Percentiles rank a stretch among this genome's conserved stretches.
Evolutionary conservation across 1,284 basidiomycete species (phyloP).

Genomic region (Agaricales sp.): DNA sequence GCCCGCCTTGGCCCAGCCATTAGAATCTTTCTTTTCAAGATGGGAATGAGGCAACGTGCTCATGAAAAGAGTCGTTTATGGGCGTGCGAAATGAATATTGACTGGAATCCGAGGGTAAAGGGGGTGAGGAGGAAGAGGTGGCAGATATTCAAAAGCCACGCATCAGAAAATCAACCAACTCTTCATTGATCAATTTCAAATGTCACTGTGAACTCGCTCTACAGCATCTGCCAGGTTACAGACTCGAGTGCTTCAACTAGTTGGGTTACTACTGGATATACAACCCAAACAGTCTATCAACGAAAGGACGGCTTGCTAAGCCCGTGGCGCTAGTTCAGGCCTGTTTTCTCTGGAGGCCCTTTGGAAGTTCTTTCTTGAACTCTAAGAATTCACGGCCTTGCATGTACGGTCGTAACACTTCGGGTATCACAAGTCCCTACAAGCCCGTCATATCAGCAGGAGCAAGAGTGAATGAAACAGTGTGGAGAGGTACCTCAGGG

Average conservation of each 20-base stretch:
- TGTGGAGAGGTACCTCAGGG: conserved; percentile 54
- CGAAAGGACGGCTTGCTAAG: too few species aligned
- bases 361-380: conserved; percentile 77
- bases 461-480: not conserved
- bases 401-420: conserved; percentile 90
- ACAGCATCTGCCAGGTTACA: conserved; percentile 5
- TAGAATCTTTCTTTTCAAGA: not conserved
- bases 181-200: too few species aligned
- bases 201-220: conserved; percentile 6
- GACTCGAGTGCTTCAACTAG: too few species aligned
- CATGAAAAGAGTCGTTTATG: not conserved
- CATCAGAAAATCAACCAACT: too few species aligned
- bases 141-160: too few species aligned
- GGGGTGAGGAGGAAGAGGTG: not conserved
- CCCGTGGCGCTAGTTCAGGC: too few species aligned
- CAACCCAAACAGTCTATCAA: too few species aligned
- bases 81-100: too few species aligned
- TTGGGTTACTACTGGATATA: too few species aligned
- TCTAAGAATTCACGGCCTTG: conserved; percentile 91
- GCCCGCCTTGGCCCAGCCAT: not conserved
- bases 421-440: conserved; percentile 83
- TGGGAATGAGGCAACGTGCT: not conserved
- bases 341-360: conserved; percentile 68
- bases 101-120: too few species aligned
- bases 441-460: conserved; percentile 5